These are phyloP conservation scores for Colletotrichum chrysophilum DNA, from an alignment of 2,329 filamentous ascomycete species.

Conservation along the genomic window DNA sequence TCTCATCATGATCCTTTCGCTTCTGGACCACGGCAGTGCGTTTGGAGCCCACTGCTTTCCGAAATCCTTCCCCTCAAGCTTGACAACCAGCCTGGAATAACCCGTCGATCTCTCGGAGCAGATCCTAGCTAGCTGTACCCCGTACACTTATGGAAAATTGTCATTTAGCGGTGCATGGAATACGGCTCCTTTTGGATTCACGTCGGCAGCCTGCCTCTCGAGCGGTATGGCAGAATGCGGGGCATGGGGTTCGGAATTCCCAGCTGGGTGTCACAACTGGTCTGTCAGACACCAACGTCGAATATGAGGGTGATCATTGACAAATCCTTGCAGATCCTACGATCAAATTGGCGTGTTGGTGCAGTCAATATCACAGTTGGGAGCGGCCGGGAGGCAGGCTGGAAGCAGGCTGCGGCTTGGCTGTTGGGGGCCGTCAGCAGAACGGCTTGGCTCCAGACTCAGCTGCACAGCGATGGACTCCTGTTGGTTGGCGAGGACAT, in stretches of 20 bases:
- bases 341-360: neutral
- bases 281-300: neutral
- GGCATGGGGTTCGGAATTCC: neutral
- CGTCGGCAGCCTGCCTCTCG: neutral
- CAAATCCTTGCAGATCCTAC: neutral
- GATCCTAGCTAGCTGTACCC: neutral
- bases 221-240: neutral
- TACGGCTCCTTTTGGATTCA: accelerated
- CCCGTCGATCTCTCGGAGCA: neutral
- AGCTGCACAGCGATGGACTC: accelerated
- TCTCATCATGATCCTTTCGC: no score
- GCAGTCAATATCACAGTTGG: neutral
- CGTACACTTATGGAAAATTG: neutral
- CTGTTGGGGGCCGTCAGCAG: neutral
- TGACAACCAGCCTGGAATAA: neutral
- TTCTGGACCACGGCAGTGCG: no score
- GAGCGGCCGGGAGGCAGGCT: neutral
- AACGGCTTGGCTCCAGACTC: neutral
- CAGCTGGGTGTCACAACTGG: neutral
- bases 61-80: no score
- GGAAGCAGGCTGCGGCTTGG: neutral
- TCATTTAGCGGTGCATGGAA: neutral
- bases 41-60: no score
- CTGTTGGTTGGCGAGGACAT: neutral
- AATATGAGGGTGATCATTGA: neutral